These are phyloP conservation scores for Aspergillus puulaauensis DNA, from an alignment of 2,329 filamentous ascomycete genomes.

Conservation along the genomic window DNA sequence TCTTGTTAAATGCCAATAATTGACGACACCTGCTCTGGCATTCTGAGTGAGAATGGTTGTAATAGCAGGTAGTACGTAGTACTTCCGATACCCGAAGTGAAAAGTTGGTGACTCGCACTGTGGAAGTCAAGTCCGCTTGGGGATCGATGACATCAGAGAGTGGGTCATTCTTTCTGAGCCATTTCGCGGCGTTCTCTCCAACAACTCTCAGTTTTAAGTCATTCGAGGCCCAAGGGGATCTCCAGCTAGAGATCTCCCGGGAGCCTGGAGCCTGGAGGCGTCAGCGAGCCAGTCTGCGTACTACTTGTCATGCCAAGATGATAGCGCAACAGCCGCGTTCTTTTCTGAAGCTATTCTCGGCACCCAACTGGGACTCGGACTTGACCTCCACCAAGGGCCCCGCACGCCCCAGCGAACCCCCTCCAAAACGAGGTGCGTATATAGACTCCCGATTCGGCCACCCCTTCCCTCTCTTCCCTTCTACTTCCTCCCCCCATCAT, in stretches of 20 bases:
- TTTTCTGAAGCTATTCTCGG: constrained; percentile 11
- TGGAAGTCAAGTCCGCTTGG: neutral
- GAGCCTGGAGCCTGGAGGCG: neutral
- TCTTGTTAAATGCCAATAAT: constrained; percentile 9
- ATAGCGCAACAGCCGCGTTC: constrained; percentile 1
- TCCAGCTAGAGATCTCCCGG: neutral
- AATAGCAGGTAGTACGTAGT: neutral
- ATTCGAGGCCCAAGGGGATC: neutral
- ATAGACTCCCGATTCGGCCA: constrained; percentile 7
- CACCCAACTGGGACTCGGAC: neutral
- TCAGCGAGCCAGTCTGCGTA: neutral
- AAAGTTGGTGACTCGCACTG: no score
- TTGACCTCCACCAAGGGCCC: constrained; percentile 1
- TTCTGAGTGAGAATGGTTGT: neutral
- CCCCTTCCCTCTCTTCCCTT: neutral
- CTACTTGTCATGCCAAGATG: constrained; percentile 4
- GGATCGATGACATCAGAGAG: constrained; percentile 4
- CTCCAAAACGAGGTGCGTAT: constrained; percentile 4
- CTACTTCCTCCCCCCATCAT: neutral
- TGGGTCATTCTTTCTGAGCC: constrained; percentile 2
- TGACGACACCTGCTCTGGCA: neutral
- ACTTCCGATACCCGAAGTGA: neutral
- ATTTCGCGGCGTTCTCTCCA: neutral
- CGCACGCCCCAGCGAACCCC: constrained; percentile 8
- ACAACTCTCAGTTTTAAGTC: neutral